These are phyloP conservation scores for Backusella psychrophila DNA, from an alignment of 192 early-diverging fungal genomes.

Conservation along the genomic window DNA sequence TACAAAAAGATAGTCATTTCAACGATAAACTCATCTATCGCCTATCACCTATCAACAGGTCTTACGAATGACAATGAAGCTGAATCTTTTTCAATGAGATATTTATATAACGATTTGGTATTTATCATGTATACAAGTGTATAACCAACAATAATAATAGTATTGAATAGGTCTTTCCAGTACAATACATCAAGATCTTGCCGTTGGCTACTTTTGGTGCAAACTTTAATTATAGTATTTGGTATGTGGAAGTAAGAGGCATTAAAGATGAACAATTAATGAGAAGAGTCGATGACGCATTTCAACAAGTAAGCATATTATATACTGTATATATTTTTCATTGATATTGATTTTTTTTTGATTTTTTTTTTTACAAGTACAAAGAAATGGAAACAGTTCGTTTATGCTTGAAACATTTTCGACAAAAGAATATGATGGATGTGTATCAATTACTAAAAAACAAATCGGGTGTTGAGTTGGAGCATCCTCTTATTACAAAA, in stretches of 20 bases:
- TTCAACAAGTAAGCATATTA: conserved; percentile 51
- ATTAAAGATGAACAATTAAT: conserved; percentile 46
- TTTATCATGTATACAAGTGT: neutral
- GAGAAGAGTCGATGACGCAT: conserved; percentile 52
- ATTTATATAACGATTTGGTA: conserved; percentile 71
- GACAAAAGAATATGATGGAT: conserved; percentile 74
- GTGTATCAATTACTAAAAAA: conserved; percentile 71
- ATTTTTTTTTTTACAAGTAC: conserved; percentile 36
- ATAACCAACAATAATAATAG: neutral
- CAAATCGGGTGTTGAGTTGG: conserved; percentile 63
- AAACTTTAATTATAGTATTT: conserved; percentile 95
- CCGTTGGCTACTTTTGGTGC: conserved; percentile 87
- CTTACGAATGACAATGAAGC: conserved; percentile 73
- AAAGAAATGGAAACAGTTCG: conserved; percentile 81
- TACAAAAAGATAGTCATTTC: conserved; percentile 12
- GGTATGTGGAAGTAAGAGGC: conserved; percentile 90
- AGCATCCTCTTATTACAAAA: conserved; percentile 78
- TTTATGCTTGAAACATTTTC: conserved; percentile 87
- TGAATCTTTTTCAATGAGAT: conserved; percentile 83
- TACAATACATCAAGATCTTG: conserved; percentile 91
- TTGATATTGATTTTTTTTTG: no score
- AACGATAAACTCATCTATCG: neutral
- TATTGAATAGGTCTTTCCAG: conserved; percentile 67
- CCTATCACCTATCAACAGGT: conserved; percentile 20
- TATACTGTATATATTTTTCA: no score